phyloP scores from a whole-genome alignment of 257 asterid genomes.

The Phtheirospermum japonicum region DNA sequence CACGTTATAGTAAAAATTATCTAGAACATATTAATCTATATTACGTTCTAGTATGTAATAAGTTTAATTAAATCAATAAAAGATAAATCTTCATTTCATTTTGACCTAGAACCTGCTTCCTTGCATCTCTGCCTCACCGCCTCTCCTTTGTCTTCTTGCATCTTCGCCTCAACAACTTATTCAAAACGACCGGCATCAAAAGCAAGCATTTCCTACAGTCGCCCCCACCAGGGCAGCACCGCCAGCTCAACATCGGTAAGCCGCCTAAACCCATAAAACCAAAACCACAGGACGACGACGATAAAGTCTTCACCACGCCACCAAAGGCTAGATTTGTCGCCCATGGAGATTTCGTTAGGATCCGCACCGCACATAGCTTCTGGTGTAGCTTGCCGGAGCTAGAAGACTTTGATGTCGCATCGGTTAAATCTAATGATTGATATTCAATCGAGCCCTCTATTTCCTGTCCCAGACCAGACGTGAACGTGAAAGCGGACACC shows the following conservation, averaged over 20 bases:
- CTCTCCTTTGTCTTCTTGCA: no score
- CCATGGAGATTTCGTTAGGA: constrained; percentile 59
- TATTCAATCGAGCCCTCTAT: constrained; percentile 57
- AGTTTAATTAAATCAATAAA: no score
- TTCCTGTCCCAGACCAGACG: constrained; percentile 91
- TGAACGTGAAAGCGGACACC: constrained; percentile 65
- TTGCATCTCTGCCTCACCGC: no score
- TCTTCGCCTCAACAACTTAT: constrained; percentile 59
- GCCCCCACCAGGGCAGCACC: constrained; percentile 29
- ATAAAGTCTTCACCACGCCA: constrained; percentile 45
- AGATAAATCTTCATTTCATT: no score
- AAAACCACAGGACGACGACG: constrained; percentile 23
- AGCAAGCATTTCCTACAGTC: constrained; percentile 50
- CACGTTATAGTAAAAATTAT: no score
- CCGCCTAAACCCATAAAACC: constrained; percentile 71
- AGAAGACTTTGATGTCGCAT: constrained; percentile 58
- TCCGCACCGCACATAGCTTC: no score
- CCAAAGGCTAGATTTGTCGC: constrained; percentile 50
- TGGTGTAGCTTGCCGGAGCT: constrained; percentile 72
- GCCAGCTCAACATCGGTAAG: constrained; percentile 31
- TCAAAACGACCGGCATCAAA: constrained; percentile 47
- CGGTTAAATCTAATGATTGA: constrained; percentile 54
- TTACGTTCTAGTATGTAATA: no score
- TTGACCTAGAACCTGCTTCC: no score
- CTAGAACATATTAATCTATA: no score